Conservation (phyloP, 164 flowering plant species). For the Echeveria elegans region DNA sequence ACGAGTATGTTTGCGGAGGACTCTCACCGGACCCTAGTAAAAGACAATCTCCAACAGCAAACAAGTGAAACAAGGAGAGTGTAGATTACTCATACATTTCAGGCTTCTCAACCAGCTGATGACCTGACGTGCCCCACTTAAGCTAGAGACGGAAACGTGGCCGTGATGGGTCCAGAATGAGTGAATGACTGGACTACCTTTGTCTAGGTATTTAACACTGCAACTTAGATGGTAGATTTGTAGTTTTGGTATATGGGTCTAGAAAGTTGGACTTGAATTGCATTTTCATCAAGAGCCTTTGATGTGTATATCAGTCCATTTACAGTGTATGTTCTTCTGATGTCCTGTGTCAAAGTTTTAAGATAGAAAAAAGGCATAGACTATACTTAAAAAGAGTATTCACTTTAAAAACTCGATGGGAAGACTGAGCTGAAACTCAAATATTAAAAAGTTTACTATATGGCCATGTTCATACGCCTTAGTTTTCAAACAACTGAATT, state of each 20-base stretch:
- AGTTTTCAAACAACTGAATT: too few relatives aligned
- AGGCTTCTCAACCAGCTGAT: not conserved
- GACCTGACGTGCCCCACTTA: not conserved
- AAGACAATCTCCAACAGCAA: too few relatives aligned
- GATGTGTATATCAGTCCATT: not conserved
- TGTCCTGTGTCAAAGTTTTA: too few relatives aligned
- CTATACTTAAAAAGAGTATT: too few relatives aligned
- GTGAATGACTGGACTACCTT: too few relatives aligned
- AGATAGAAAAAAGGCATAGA: too few relatives aligned
- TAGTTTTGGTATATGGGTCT: not conserved
- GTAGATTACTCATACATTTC: not conserved
- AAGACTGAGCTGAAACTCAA: too few relatives aligned
- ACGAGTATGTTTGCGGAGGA: not conserved
- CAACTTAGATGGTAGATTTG: too few relatives aligned
- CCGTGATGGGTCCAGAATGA: not conserved
- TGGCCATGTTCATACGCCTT: too few relatives aligned
- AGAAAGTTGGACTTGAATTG: not conserved
- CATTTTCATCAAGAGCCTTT: not conserved
- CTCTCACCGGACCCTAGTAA: not conserved
- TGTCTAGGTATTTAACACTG: not conserved
- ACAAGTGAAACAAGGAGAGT: too few relatives aligned
- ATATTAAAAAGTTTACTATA: too few relatives aligned
- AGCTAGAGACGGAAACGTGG: not conserved
- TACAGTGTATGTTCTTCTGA: not conserved
- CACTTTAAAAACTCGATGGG: too few relatives aligned